Evolutionary conservation across 352 stramenopile species (phyloP).

Genomic region (Thraustochytrium sp.): DNA sequence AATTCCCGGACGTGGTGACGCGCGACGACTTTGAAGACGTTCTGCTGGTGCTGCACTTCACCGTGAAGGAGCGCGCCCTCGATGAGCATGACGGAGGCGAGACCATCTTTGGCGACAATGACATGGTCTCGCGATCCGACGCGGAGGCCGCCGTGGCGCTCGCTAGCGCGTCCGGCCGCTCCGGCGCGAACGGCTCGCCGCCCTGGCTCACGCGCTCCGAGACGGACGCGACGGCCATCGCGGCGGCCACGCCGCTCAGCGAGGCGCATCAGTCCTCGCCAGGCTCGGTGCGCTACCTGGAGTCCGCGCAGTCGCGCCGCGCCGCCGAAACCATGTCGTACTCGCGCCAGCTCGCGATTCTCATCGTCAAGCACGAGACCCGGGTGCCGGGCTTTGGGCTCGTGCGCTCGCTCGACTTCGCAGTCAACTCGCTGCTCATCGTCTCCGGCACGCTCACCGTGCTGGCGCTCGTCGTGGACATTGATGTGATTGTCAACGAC

Average conservation of each 20-base stretch:
- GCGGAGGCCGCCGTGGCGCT: not conserved
- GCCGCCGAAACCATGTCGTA: no score
- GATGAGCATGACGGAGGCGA: conserved; percentile 35
- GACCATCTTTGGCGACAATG: not conserved
- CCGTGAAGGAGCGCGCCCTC: not conserved
- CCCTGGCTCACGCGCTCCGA: no score
- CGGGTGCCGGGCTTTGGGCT: not conserved
- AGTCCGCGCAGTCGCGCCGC: no score
- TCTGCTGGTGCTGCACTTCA: conserved; percentile 7
- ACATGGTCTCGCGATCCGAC: not conserved
- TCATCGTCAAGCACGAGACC: conserved; percentile 37
- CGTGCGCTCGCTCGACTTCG: conserved; percentile 30
- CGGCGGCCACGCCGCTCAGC: not conserved
- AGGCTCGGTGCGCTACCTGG: no score
- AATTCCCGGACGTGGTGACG: not conserved
- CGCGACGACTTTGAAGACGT: conserved; percentile 41
- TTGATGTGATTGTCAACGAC: not conserved
- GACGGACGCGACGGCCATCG: not conserved
- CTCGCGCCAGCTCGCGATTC: not conserved
- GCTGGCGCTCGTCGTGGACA: not conserved
- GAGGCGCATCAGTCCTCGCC: no score
- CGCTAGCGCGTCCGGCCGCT: not conserved
- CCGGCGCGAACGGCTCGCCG: not conserved
- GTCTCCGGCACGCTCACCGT: conserved; percentile 16
- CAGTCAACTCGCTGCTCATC: conserved; percentile 38